Evolutionary conservation across 1,139 yeast species (phyloP), one percentile per base, ranked within the genome.

Genomic region (Meyerozyma elateridarum): DNA sequence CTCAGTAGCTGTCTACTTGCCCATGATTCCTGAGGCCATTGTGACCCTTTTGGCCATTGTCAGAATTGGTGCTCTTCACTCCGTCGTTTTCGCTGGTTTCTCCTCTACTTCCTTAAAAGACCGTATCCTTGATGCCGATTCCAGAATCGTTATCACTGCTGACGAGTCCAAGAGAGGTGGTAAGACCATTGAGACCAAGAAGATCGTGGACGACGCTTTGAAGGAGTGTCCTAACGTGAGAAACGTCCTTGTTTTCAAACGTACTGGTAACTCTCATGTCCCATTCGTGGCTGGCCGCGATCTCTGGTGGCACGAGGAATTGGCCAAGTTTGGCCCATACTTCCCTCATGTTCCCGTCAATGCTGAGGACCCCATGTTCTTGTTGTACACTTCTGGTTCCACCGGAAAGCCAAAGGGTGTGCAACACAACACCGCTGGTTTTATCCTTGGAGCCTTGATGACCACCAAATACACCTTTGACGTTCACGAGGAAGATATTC

Each of bases 101-200:
- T 75, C 84, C 11, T 75, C 87, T 21, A 78, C 83, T 30, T 82
- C 91, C 6, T 66, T 83, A 42, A 72, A 77, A 51, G 94, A 84
- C 59, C 73, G 94, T 50, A 79, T 84, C 49, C 69, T 73, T 41
- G 88, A 83, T 52, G 93, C 85, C n/a, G 67, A 79, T 54, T 79
- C 87, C 8, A 71, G 71, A 45, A 64, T 80, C 39, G 88, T 83
- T 38, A 76, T 84, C 48, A 83, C 93, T 32, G 77, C 88, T 15
- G 93, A 84, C 56, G 91, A 83, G 59, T 78, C 85, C 22, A 76
- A 76, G 59, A 70, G 94, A 59, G 94, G 93, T 45, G 89, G 91
- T 34, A 83, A 82, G 62, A 77, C 80, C 38, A 81, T 84, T 48
- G 87, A 82, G 59, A 83, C 91, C 34, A 83, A 84, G 58, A 80